These are phyloP conservation scores for Pythium coloratum DNA, from an alignment of 352 stramenopile genomes.

Conservation along the genomic window DNA sequence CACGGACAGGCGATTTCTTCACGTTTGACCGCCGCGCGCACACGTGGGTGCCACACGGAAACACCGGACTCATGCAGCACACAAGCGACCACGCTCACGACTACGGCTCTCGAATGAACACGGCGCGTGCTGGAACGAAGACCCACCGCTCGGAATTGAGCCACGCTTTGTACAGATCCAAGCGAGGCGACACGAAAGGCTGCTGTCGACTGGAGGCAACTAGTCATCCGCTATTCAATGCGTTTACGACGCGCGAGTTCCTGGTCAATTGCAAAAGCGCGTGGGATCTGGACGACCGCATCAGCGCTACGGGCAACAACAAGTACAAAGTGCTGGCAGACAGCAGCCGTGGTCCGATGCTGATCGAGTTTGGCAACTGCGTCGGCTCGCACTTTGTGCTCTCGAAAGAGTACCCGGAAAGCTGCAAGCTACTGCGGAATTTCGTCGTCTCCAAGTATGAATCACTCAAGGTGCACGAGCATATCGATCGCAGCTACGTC, in stretches of 20 bases:
- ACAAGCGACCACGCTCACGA: slow-evolving; percentile 54
- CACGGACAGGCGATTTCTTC: slow-evolving; percentile 76
- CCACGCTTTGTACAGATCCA: slow-evolving; percentile 44
- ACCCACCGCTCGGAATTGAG: slow-evolving; percentile 33
- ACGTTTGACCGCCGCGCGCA: slow-evolving; percentile 34
- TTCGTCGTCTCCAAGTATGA: slow-evolving; percentile 62
- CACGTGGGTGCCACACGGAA: slow-evolving; percentile 68
- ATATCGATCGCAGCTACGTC: slow-evolving; percentile 75
- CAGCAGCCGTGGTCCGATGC: slow-evolving; percentile 66
- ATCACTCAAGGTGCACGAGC: slow-evolving; percentile 61
- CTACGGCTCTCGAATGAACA: slow-evolving; percentile 66
- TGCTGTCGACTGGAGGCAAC: slow-evolving; percentile 61
- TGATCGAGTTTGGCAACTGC: slow-evolving; percentile 85
- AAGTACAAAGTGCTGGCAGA: slow-evolving; percentile 80
- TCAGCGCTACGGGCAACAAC: slow-evolving; percentile 70
- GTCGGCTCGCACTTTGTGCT: slow-evolving; percentile 69
- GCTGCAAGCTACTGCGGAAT: slow-evolving; percentile 46
- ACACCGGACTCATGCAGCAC: slow-evolving; percentile 70
- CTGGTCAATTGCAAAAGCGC: slow-evolving; percentile 72
- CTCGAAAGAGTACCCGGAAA: slow-evolving; percentile 53
- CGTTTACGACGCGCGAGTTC: slow-evolving; percentile 41
- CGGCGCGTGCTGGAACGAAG: slow-evolving; percentile 59
- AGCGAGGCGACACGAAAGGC: slow-evolving; percentile 64
- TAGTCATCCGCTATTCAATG: slow-evolving; percentile 43
- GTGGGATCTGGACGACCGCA: slow-evolving; percentile 79